Evolutionary conservation across 805 yeast species (phyloP).

Genomic region (Wickerhamiella domercqiae): DNA sequence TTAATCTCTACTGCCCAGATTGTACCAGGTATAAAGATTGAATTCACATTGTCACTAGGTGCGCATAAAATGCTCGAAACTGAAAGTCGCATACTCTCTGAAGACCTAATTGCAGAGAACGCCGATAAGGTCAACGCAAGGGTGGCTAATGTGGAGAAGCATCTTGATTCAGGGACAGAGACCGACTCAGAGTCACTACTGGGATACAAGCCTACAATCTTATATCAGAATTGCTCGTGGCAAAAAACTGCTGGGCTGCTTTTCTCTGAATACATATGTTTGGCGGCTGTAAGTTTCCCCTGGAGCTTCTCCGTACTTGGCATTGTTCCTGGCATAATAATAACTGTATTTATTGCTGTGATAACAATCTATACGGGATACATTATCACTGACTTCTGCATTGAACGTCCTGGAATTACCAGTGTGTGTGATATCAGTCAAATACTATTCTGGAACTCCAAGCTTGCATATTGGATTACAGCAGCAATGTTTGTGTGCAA

Average conservation of each 20-base stretch:
- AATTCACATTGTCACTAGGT: too few relatives aligned
- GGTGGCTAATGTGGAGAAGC: too few relatives aligned
- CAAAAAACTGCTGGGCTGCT: conserved; percentile 43
- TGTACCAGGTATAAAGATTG: too few relatives aligned
- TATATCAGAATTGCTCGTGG: conserved; percentile 42
- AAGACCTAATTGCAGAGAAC: too few relatives aligned
- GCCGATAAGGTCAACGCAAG: too few relatives aligned
- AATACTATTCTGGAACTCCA: conserved; percentile 35
- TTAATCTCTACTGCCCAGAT: too few relatives aligned
- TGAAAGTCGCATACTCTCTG: too few relatives aligned
- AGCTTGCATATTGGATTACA: conserved; percentile 42
- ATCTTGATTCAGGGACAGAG: too few relatives aligned
- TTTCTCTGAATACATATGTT: conserved; percentile 44
- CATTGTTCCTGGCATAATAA: conserved; percentile 39
- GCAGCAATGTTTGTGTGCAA: conserved; percentile 39
- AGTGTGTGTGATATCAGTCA: conserved; percentile 48
- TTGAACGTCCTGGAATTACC: conserved; percentile 35
- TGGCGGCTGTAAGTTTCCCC: conserved; percentile 52
- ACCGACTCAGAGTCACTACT: too few relatives aligned
- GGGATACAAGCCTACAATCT: too few relatives aligned
- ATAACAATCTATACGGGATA: conserved; percentile 41
- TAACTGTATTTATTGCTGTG: conserved; percentile 36
- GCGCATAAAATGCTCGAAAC: too few relatives aligned
- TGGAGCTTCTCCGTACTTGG: conserved; percentile 50
- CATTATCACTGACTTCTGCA: conserved; percentile 40